These are phyloP conservation scores for Quercus lobata DNA, from an alignment of 331 rosid species.

Conservation along the genomic window DNA sequence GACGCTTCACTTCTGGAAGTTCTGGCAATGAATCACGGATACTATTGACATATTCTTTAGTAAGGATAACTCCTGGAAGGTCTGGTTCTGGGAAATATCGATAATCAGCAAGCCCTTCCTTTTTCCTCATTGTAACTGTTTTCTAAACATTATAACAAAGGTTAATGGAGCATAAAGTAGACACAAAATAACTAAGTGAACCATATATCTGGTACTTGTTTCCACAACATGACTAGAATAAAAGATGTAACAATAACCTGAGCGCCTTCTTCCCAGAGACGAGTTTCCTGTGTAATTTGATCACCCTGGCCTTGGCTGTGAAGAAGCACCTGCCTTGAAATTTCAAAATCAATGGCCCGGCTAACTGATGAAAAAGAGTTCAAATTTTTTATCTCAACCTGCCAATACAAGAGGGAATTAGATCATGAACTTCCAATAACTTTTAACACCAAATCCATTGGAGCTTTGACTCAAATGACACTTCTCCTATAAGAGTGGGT, in stretches of 20 bases:
- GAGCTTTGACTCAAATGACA: too few species aligned
- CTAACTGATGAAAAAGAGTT: constrained; percentile 79
- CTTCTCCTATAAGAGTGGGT: too few species aligned
- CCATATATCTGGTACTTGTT: constrained; percentile 11
- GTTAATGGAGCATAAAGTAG: constrained; percentile 14
- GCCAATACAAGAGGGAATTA: constrained; percentile 29
- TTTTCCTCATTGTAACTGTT: constrained; percentile 93
- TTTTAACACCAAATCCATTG: background rate
- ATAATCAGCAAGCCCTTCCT: constrained; percentile 98
- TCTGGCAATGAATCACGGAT: constrained; percentile 67
- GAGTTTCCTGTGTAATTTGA: constrained; percentile 89
- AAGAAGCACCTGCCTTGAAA: constrained; percentile 76
- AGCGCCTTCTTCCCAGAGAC: constrained; percentile 90
- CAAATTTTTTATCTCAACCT: constrained; percentile 96
- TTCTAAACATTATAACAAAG: constrained; percentile 47
- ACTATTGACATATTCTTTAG: constrained; percentile 59
- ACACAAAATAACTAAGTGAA: constrained; percentile 20
- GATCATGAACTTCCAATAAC: constrained; percentile 10
- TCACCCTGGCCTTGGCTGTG: constrained; percentile 69
- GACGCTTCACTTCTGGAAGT: constrained; percentile 88
- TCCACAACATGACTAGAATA: constrained; percentile 13
- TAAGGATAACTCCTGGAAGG: constrained; percentile 77
- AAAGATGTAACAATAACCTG: constrained; percentile 56
- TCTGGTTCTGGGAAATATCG: constrained; percentile 98
- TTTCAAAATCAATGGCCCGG: constrained; percentile 93